A percentile compares a stretch with the other conserved stretches of the same genome.
These are phyloP conservation scores for Ascochyta lentis DNA, from an alignment of 2,329 filamentous ascomycete genomes.

Conservation along the genomic window DNA sequence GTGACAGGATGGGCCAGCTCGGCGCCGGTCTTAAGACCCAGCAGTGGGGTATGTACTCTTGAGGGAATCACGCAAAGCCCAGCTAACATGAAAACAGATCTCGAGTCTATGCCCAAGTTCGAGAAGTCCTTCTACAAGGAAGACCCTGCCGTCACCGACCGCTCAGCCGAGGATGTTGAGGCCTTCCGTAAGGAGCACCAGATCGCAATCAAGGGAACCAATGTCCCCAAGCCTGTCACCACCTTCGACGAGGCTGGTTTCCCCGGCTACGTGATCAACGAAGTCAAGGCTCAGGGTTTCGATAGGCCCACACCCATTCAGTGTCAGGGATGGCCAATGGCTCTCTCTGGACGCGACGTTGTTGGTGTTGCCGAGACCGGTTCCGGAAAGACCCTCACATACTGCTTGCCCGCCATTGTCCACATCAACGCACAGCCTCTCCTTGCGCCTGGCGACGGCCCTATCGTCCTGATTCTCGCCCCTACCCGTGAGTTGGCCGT, in stretches of 20 bases:
- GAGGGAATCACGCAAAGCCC: background rate
- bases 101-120: slow-evolving; percentile 85
- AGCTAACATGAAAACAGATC: slow-evolving; percentile 63
- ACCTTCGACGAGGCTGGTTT: slow-evolving; percentile 98
- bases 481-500: slow-evolving; percentile 97
- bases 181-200: slow-evolving; percentile 85
- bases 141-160: slow-evolving; percentile 75
- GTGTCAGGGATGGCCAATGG: slow-evolving; percentile 99
- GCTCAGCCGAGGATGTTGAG: slow-evolving; percentile 80
- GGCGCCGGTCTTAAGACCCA: slow-evolving; percentile 88
- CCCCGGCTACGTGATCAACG: slow-evolving; percentile 94
- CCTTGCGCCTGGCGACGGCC: slow-evolving; percentile 90
- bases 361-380: slow-evolving; percentile 99
- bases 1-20: slow-evolving; percentile 93
- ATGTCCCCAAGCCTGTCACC: slow-evolving; percentile 92
- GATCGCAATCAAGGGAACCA: slow-evolving; percentile 79
- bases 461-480: slow-evolving; percentile 93
- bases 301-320: slow-evolving; percentile 93
- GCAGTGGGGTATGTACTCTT: slow-evolving; percentile 75
- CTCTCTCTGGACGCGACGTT: slow-evolving; percentile 94
- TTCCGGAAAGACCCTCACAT: slow-evolving; percentile 98
- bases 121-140: slow-evolving; percentile 99
- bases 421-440: slow-evolving; percentile 99
- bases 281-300: slow-evolving; percentile 98
- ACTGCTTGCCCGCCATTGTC: slow-evolving; percentile 96